These are phyloP conservation scores for Podospora comata DNA, from an alignment of 495 filamentous ascomycete genomes.

Conservation along the genomic window DNA sequence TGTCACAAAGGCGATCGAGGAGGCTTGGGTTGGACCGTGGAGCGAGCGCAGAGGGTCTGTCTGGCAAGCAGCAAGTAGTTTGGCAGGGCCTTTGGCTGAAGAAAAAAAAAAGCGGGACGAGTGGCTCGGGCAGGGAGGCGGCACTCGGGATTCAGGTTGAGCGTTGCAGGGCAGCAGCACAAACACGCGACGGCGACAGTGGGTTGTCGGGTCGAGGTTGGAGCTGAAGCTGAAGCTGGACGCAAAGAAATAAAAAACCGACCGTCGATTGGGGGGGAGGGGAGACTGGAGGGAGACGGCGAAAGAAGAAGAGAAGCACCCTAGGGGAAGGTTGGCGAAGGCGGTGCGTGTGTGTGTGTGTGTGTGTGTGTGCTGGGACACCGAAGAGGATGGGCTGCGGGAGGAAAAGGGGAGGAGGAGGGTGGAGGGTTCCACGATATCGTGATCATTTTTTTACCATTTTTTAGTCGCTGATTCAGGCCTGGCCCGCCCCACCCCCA, in stretches of 20 bases:
- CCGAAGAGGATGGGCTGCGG: constrained; percentile 14
- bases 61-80: constrained; percentile 1
- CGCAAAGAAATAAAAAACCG: constrained; percentile 31
- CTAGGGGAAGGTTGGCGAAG: constrained; percentile 36
- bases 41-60: neutral
- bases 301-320: constrained; percentile 39
- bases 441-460: constrained; percentile 30
- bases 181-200: constrained; percentile 10
- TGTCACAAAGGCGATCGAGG: neutral
- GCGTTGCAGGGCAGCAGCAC: constrained; percentile 3
- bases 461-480: constrained; percentile 34
- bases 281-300: constrained; percentile 21
- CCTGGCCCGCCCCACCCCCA: constrained; percentile 7
- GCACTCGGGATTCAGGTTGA: neutral
- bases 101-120: constrained; percentile 5
- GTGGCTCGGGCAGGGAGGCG: constrained; percentile 4
- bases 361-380: constrained; percentile 28
- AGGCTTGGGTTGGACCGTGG: neutral
- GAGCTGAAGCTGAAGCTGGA: constrained; percentile 14
- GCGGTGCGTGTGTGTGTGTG: constrained; percentile 38
- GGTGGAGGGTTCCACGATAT: constrained; percentile 30
- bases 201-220: constrained; percentile 2
- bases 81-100: neutral
- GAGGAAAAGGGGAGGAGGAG: constrained; percentile 17
- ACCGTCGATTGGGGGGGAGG: constrained; percentile 24